These are phyloP conservation scores for Orychophragmus violaceus DNA, from an alignment of 345 rosid genomes.

Conservation along the genomic window DNA sequence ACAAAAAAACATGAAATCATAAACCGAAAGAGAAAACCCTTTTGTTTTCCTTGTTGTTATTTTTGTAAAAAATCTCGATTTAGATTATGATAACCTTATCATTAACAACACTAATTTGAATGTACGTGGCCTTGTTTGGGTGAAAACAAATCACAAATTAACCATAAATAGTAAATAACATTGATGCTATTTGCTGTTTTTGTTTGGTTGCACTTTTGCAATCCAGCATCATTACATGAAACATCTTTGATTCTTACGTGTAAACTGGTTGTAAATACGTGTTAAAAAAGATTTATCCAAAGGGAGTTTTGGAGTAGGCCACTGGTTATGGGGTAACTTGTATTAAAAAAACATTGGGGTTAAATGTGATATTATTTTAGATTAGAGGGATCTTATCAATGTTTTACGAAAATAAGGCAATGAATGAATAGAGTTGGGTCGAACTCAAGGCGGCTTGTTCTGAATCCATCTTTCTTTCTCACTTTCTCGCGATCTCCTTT, in stretches of 20 bases:
- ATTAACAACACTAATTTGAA: not conserved
- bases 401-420: not conserved
- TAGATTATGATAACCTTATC: not conserved
- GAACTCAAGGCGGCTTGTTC: constrained; percentile 3
- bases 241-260: not conserved
- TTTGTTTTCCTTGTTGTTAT: too few relatives aligned
- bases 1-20: too few relatives aligned
- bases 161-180: not conserved
- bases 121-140: not conserved
- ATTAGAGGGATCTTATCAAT: not conserved
- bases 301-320: too few relatives aligned
- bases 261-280: not conserved
- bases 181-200: not conserved
- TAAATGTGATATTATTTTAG: not conserved
- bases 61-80: not conserved
- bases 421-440: not conserved
- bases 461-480: not conserved
- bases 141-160: not conserved
- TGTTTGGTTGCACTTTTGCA: not conserved
- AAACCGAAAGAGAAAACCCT: too few relatives aligned
- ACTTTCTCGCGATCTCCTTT: not conserved
- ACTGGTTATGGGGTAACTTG: not conserved
- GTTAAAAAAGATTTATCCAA: too few relatives aligned
- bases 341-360: not conserved
- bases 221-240: not conserved